A percentile compares a stretch with the other conserved stretches of the same genome.
phyloP scores from a whole-genome alignment of 345 rosid genomes.

The Cardamine occulta region DNA sequence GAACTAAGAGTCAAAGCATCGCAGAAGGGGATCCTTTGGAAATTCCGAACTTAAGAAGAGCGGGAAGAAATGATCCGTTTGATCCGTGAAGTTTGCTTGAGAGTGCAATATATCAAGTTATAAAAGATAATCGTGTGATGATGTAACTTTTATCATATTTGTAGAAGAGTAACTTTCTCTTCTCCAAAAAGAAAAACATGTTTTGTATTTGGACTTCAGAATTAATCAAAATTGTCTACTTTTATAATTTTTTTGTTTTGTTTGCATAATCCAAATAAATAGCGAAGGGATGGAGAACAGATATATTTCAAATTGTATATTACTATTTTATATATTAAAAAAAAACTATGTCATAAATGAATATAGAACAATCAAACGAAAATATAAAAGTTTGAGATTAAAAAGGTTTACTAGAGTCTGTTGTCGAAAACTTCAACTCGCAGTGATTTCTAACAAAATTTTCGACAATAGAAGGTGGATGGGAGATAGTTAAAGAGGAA shows the following conservation, averaged over 20 bases:
- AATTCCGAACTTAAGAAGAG: conserved; percentile 80
- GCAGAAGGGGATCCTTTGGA: no score
- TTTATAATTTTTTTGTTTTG: no score
- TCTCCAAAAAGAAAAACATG: no score
- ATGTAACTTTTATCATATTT: conserved; percentile 36
- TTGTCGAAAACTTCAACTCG: neutral
- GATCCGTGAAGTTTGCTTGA: conserved; percentile 3
- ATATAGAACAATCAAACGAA: neutral
- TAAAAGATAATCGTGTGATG: conserved; percentile 27
- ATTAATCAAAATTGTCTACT: no score
- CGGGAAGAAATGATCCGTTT: conserved; percentile 63
- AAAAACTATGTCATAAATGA: neutral
- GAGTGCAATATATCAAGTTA: conserved; percentile 15
- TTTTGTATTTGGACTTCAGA: no score
- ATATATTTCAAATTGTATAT: neutral
- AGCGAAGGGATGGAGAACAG: no score
- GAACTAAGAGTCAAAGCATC: conserved; percentile 42
- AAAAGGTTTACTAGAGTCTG: neutral
- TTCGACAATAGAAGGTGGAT: neutral
- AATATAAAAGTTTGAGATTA: neutral
- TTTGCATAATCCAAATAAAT: no score
- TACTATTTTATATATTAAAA: neutral
- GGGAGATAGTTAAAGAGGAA: neutral
- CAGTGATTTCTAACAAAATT: neutral
- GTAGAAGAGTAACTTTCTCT: neutral